Evolutionary conservation across 2,329 filamentous ascomycete genomes (phyloP).

Genomic region (Alternaria sp.): DNA sequence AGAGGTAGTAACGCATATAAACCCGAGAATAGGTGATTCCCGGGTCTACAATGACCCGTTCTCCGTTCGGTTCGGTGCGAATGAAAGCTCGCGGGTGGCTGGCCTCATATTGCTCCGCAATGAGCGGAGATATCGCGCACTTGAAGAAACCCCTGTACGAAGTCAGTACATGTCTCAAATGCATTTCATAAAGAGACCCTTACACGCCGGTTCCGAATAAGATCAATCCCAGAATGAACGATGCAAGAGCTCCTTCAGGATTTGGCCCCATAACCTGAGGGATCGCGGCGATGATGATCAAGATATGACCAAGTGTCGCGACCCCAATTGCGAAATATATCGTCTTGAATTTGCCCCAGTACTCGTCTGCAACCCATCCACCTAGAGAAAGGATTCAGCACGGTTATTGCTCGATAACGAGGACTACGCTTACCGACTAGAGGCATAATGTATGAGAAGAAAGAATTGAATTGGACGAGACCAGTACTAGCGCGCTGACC

Average conservation of each 20-base stretch:
- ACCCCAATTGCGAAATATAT: slow-evolving; percentile 63
- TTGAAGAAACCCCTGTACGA: slow-evolving; percentile 52
- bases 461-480: slow-evolving; percentile 34
- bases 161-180: not conserved
- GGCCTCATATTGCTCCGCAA: slow-evolving; percentile 73
- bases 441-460: slow-evolving; percentile 38
- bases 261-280: slow-evolving; percentile 55
- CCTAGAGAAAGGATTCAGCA: slow-evolving; percentile 59
- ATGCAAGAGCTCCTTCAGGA: slow-evolving; percentile 53
- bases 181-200: not conserved
- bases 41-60: slow-evolving; percentile 74
- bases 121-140: slow-evolving; percentile 62
- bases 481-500: slow-evolving; percentile 40
- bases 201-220: slow-evolving; percentile 53
- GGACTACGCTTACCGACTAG: slow-evolving; percentile 31
- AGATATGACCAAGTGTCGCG: slow-evolving; percentile 64
- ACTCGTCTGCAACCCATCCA: slow-evolving; percentile 66
- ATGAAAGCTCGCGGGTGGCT: slow-evolving; percentile 60
- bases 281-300: slow-evolving; percentile 61
- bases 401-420: not conserved
- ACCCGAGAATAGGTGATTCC: slow-evolving; percentile 71
- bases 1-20: slow-evolving; percentile 74
- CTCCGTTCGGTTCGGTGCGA: slow-evolving; percentile 62
- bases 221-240: slow-evolving; percentile 59
- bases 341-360: slow-evolving; percentile 67